Base-by-base conservation (phyloP, 2,329 filamentous ascomycete species). In the Neofusicoccum sp. region DNA sequence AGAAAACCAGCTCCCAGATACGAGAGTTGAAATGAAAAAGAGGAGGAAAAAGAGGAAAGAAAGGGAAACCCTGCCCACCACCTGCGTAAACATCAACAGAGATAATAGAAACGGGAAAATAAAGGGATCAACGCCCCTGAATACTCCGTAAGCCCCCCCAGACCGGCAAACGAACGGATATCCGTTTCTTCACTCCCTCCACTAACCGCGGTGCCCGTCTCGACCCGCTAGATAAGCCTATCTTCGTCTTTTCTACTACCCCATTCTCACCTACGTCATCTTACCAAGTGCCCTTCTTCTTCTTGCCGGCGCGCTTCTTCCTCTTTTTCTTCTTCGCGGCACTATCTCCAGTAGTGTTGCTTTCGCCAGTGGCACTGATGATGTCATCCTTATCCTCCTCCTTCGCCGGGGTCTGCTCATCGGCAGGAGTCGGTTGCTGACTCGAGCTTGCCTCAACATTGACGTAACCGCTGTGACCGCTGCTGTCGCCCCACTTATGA, bases 231-330 rank as follows among this genome's bases (percentile, higher is more conserved):
- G 20, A 20, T 20, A 2, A 20, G 20, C 20, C 2, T 20, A 20
- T 20, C 20, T 20, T 20, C 20, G 20, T 20, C 20, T 20, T 20
- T 20, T 20, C 16, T 14, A 26, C 24, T 16, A 34, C 9, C 7
- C 28, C 38, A 9, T 26, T 30, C 11, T 47, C 54, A 33, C 31
- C 33, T 20, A 2, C 28, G 14, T 16, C 4, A 31, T 24, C 8
- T 48, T 11, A 67, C 67, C 33, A 48, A 12, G 31, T 47, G 8
- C 63, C 63, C 33, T 68, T 68, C 66, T 73, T 73, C 71, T 72
- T 73, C 68, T 75, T 75, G 58, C 57, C 60, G 24, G 63, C 69
- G 48, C 68, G 62, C 69, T 73, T 73, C 70, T 75, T 75, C 30
- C 71, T 70, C 67, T 72, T 73, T 26, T 62, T 62, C 57, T 63